Base-by-base conservation (phyloP, 345 rosid species). In the Odontarrhena argentea region DNA sequence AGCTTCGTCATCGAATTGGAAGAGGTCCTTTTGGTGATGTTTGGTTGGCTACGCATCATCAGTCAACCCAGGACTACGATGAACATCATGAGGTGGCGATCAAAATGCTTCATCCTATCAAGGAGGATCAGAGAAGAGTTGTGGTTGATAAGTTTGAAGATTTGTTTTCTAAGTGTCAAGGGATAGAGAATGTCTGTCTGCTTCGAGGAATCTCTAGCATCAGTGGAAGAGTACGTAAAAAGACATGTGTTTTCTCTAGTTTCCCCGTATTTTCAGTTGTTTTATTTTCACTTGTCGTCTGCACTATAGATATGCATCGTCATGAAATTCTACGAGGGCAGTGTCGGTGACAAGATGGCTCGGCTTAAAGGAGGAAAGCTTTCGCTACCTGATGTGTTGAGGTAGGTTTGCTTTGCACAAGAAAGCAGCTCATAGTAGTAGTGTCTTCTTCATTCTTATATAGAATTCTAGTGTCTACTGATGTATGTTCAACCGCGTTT, bases 1-100 rank as follows among this genome's bases (percentile, higher is more conserved):
- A 84, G 78, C 91, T 88, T 55, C 78, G 92, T 35, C 97, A 94
- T 68, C 82, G 97, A 26, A 88, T 94, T 35, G 99, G 99, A 60
- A 82, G 97, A 81, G 99, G 99, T 10, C 82, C 86, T 11, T 94
- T 91, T 65, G 97, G 99, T 30, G 99, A 94, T 77, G 92, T 86
- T 62, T 94, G 96, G 96, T 74, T 94, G 50, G 97, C 93, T 49
- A 94, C 99, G 60, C 86, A 74, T 82, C 88, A 88, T 76, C 88
- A 68, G 45, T 84, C 84, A 0, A 79, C 80, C 8, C 73, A 75
- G 7, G 95, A 85, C 74, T 87, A 79, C 58, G 85, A 84, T 52
- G 87, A 87, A 73, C 80, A 49, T 68, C 85, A 83, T 65, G 99
- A 94, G 79, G 95, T 94, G 18, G 91, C 91, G 59, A 74, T 91